Conservation (phyloP, 2,329 filamentous ascomycete species). For the Paraconiothyrium sp. region DNA sequence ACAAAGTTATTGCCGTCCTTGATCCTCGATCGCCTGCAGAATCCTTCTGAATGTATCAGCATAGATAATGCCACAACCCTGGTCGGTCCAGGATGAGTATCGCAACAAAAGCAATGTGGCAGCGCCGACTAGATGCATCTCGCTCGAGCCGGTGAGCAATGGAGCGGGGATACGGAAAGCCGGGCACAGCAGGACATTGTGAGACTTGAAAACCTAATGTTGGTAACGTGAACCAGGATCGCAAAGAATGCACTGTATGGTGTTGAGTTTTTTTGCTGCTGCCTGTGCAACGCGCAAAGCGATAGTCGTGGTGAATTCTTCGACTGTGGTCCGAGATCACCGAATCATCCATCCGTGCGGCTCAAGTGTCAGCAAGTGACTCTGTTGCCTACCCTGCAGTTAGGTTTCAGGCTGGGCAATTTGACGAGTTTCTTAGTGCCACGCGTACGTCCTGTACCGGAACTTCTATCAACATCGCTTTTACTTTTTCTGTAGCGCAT, state of each 20-base stretch:
- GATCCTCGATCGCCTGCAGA: not conserved
- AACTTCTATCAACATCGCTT: not conserved
- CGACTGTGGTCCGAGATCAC: not conserved
- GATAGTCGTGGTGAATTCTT: not conserved
- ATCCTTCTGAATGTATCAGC: not conserved
- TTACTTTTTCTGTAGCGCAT: not conserved
- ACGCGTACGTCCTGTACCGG: not conserved
- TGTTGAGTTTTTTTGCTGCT: not conserved
- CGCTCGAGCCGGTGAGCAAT: not conserved
- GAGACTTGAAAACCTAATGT: slow-evolving; percentile 10
- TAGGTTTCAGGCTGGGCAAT: not conserved
- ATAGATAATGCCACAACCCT: not conserved
- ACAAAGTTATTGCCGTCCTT: not conserved
- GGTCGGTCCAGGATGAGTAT: not conserved
- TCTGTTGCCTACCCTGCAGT: not conserved
- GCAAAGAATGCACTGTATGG: not conserved
- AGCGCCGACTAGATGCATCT: slow-evolving; percentile 1
- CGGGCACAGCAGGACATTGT: slow-evolving; percentile 12
- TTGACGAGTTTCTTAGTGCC: not conserved
- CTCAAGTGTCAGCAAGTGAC: not conserved
- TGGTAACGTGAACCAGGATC: slow-evolving; percentile 1
- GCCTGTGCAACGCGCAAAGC: not conserved
- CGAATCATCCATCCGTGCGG: not conserved
- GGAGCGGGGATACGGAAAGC: slow-evolving; percentile 5
- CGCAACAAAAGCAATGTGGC: not conserved